Conservation (phyloP, 2,329 filamentous ascomycete genomes). For the Cladosporium cucumerinum region DNA sequence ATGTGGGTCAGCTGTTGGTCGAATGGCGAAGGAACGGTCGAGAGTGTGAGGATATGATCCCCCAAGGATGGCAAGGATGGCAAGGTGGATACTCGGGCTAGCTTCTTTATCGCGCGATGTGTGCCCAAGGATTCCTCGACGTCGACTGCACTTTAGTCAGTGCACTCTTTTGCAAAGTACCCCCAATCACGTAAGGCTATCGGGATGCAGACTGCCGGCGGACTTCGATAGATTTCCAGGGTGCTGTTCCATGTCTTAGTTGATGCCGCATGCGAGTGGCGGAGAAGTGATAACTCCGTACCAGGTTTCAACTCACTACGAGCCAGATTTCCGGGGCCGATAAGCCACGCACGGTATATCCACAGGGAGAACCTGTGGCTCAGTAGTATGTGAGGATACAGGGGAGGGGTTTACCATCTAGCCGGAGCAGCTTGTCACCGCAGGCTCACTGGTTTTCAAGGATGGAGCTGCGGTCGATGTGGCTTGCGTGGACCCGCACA, state of each 20-base stretch:
- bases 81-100: background rate
- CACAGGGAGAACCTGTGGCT: background rate
- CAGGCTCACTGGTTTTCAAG: background rate
- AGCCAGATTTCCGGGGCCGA: background rate
- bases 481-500: conserved; percentile 6
- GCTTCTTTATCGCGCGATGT: background rate
- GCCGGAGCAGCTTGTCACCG: conserved; percentile 5
- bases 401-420: conserved; percentile 3
- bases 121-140: background rate
- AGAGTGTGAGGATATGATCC: background rate
- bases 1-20: conserved; percentile 12
- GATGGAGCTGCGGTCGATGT: conserved; percentile 3
- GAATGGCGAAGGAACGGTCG: conserved; percentile 4
- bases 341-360: background rate
- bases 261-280: background rate
- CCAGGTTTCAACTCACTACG: background rate
- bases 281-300: background rate
- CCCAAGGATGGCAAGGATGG: background rate
- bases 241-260: conserved; percentile 1
- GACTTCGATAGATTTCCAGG: conserved; percentile 10
- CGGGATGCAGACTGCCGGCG: background rate
- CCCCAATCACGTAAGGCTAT: conserved; percentile 9
- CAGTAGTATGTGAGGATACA: background rate
- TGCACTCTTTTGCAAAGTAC: background rate
- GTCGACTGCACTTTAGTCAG: background rate